Percentiles rank a stretch among this genome's conserved stretches.
Evolutionary conservation across 371 early-diverging fungal species (phyloP).

Genomic region (Mucor irregularis): DNA sequence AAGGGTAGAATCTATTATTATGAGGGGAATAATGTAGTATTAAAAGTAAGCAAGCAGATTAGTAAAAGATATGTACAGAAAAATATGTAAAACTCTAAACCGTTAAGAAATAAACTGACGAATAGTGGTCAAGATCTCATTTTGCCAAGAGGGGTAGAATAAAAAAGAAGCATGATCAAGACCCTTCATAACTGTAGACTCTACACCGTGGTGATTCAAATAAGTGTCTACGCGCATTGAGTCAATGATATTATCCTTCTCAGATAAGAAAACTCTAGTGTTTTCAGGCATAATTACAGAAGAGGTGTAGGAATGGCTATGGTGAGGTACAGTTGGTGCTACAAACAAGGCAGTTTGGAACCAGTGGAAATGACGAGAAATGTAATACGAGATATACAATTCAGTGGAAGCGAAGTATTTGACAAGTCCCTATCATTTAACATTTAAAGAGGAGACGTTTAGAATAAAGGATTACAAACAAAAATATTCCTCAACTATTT

Average conservation of each 20-base stretch:
- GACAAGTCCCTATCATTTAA: constrained; percentile 55
- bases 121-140: constrained; percentile 34
- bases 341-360: constrained; percentile 57
- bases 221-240: constrained; percentile 47
- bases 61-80: background rate
- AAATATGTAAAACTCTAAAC: background rate
- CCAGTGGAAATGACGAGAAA: constrained; percentile 71
- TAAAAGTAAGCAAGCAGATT: no score
- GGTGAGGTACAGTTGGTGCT: constrained; percentile 20
- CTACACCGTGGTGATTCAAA: constrained; percentile 43
- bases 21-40: no score
- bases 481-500: background rate
- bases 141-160: constrained; percentile 42
- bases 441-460: no score
- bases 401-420: constrained; percentile 71
- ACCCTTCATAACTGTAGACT: constrained; percentile 47
- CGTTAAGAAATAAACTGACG: constrained; percentile 5
- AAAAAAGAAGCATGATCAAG: constrained; percentile 60
- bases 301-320: constrained; percentile 11
- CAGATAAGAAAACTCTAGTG: constrained; percentile 48
- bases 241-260: constrained; percentile 53
- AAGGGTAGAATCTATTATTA: background rate
- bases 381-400: constrained; percentile 65
- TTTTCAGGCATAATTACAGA: constrained; percentile 28
- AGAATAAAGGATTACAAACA: no score